These are phyloP conservation scores for Alternaria infectoria DNA, from an alignment of 2,329 filamentous ascomycete species.

Conservation along the genomic window DNA sequence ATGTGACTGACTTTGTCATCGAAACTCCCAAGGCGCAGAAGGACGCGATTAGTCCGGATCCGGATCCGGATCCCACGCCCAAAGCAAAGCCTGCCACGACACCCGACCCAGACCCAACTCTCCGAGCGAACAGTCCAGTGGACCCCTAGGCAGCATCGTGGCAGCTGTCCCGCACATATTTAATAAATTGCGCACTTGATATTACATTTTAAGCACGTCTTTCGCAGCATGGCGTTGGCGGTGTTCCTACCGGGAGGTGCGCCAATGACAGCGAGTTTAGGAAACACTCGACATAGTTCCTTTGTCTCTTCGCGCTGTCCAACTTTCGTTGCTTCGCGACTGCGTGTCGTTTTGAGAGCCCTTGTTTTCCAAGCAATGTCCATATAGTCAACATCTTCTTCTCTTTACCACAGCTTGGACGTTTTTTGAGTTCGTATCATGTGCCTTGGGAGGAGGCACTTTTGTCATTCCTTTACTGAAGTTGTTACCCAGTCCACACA, in stretches of 20 bases:
- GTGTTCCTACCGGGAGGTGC: constrained; percentile 44
- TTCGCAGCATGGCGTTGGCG: constrained; percentile 45
- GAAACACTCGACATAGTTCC: not conserved
- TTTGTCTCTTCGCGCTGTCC: not conserved
- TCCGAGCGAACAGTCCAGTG: not conserved
- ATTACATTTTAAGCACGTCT: constrained; percentile 12
- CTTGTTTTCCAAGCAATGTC: not conserved
- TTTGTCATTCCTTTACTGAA: not conserved
- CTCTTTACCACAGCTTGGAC: not conserved
- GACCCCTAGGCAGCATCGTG: not conserved
- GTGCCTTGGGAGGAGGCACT: not conserved
- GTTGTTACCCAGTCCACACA: constrained; percentile 13
- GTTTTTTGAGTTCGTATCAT: not conserved
- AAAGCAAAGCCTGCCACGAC: constrained; percentile 12
- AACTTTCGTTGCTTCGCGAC: not conserved
- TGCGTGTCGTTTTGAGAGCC: not conserved
- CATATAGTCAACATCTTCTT: constrained; percentile 2
- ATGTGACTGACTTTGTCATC: constrained; percentile 46
- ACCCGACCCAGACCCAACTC: constrained; percentile 1
- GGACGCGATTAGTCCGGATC: constrained; percentile 43
- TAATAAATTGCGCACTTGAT: constrained; percentile 15
- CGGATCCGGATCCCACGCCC: constrained; percentile 53
- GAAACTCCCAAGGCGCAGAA: constrained; percentile 49
- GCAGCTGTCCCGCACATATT: not conserved
- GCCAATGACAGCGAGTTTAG: constrained; percentile 30